Conservation (phyloP, 225 moss, liverwort and hornwort species). For the Pseudoscleropodium purum region DNA sequence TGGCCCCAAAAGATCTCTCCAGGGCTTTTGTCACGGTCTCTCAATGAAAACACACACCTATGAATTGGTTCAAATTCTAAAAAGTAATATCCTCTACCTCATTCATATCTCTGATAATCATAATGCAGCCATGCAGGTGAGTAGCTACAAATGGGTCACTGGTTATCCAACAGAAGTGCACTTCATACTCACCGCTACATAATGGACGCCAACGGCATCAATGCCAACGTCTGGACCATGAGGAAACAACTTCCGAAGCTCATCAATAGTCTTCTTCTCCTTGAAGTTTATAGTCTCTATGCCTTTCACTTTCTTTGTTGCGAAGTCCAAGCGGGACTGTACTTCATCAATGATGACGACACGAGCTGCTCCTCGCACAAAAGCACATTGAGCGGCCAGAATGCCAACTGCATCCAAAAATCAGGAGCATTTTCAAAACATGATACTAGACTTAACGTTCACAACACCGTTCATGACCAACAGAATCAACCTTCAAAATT, state of each 20-base stretch:
- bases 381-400: slow-evolving; percentile 64
- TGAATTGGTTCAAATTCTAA: neutral
- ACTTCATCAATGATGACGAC: slow-evolving; percentile 66
- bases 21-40: neutral
- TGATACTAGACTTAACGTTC: neutral
- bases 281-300: slow-evolving; percentile 60
- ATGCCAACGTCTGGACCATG: slow-evolving; percentile 69
- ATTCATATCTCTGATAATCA: neutral
- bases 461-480: neutral
- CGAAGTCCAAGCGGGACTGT: slow-evolving; percentile 46
- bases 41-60: neutral
- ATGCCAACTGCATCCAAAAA: slow-evolving; percentile 45
- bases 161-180: neutral
- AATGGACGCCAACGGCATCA: slow-evolving; percentile 79
- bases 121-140: neutral
- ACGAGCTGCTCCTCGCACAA: slow-evolving; percentile 53
- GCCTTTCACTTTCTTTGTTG: slow-evolving; percentile 32
- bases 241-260: slow-evolving; percentile 44
- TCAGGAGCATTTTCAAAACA: neutral
- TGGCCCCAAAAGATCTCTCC: neutral
- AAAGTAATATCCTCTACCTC: neutral
- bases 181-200: slow-evolving; percentile 21
- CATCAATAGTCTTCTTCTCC: slow-evolving; percentile 31
- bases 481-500: neutral
- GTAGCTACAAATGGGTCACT: neutral